Percentiles rank a stretch among this genome's conserved stretches.
Conservation (phyloP, 805 yeast genomes). For the Metschnikowia borealis region DNA sequence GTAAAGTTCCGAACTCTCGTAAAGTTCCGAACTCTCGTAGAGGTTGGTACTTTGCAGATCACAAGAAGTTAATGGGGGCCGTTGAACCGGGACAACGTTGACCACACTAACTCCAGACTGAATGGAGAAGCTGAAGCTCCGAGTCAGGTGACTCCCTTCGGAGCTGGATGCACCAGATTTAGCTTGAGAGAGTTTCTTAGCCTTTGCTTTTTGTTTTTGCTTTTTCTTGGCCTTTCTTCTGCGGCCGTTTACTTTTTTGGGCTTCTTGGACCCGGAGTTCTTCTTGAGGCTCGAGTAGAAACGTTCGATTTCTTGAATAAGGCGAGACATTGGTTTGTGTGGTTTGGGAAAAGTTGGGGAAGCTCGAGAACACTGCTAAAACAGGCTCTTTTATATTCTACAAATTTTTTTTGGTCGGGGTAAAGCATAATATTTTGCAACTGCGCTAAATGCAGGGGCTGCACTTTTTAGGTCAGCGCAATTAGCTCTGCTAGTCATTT, state of each 20-base stretch:
- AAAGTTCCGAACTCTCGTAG: not conserved
- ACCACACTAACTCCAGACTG: not conserved
- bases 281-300: not conserved
- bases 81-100: not conserved
- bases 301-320: constrained; percentile 1
- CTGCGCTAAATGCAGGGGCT: not conserved
- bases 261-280: not conserved
- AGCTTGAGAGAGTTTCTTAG: not conserved
- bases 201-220: not conserved
- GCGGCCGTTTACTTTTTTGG: not conserved
- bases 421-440: constrained; percentile 2
- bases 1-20: not conserved
- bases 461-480: not conserved
- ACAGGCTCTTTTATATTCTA: not conserved
- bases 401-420: not conserved
- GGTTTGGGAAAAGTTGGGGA: too few relatives aligned
- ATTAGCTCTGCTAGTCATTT: too few relatives aligned
- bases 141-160: too few relatives aligned
- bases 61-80: not conserved
- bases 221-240: not conserved
- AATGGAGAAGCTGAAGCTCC: not conserved
- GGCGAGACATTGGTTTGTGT: not conserved
- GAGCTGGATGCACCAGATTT: too few relatives aligned
- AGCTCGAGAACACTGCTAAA: too few relatives aligned
- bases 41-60: not conserved